Base-by-base conservation (phyloP, 192 early-diverging fungal genomes). In the Mortierella claussenii region DNA sequence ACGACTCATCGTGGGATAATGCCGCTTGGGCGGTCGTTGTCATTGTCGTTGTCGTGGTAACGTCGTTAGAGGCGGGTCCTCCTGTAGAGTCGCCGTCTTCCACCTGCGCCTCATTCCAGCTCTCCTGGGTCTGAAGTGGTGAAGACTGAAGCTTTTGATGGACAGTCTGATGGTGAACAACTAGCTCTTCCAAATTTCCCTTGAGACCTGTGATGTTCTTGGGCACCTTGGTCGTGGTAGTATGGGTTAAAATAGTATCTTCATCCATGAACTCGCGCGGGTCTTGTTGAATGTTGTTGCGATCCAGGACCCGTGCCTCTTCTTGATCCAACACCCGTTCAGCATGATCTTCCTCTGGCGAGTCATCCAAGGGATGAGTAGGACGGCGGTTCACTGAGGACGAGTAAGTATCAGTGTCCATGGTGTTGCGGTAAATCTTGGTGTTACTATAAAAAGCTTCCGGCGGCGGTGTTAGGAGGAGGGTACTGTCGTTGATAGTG, bases 401-500 rank as follows among this genome's bases (percentile, higher is more conserved):
- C 31, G 48, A 43, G 49, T 52, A 42, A 7, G 27, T 30, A 27
- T 44, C 53, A 0, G 34, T 36, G 60, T 63, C 69, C 51, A 63
- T 63, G 60, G 34, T 27, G 48, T 17, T 65, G 60, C 33, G 50
- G 15, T 28, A 17, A 40, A 40, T 34, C 23, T 36, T 40, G 9
- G 48, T 23, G 58, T 63, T 13, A 40, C 7, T 40, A 40, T 7
- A 40, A 13, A 7, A 7, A 40, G 37, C 7, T 40, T 40, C 68
- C 28, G 68, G 59, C 31, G 70, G 70, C 12, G 63, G 63, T 26
- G 62, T 60, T 26, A 75, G 55, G 13, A 48, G 63, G 17, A 44
- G 24, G n/a, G n/a, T n/a, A n/a, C n/a, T n/a, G n/a, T n/a, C n/a
- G 18, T 31, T 34, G 53, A 20, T 31, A 24, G 51, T n/a, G n/a